These are phyloP conservation scores for Trichoderma asperelloides DNA, from an alignment of 495 filamentous ascomycete species.

Conservation along the genomic window DNA sequence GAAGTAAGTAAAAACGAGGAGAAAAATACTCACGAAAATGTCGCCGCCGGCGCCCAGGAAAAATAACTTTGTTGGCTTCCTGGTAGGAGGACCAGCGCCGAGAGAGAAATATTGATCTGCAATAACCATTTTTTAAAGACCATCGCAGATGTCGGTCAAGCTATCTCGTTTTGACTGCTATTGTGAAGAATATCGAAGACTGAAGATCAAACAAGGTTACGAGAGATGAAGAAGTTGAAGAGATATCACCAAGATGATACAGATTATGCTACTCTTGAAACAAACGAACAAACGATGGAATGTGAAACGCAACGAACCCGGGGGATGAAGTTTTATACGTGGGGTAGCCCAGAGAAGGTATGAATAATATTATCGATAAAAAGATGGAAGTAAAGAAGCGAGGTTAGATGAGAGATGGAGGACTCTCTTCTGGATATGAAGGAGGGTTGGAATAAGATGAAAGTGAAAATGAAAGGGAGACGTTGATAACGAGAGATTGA, in stretches of 20 bases:
- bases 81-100: neutral
- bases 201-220: neutral
- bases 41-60: neutral
- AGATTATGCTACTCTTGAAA: neutral
- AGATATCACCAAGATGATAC: neutral
- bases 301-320: neutral
- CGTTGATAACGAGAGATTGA: neutral
- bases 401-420: neutral
- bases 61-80: neutral
- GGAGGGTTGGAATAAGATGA: neutral
- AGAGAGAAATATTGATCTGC: neutral
- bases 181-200: neutral
- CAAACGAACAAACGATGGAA: neutral
- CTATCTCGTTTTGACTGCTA: neutral
- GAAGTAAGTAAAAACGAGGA: neutral
- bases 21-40: neutral
- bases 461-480: neutral
- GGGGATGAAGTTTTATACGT: neutral
- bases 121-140: neutral
- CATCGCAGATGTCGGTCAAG: neutral
- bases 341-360: neutral
- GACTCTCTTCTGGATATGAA: neutral
- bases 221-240: neutral
- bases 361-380: neutral
- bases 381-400: neutral